Conservation (phyloP, 441 rosid species). For the Croton laevigatus region DNA sequence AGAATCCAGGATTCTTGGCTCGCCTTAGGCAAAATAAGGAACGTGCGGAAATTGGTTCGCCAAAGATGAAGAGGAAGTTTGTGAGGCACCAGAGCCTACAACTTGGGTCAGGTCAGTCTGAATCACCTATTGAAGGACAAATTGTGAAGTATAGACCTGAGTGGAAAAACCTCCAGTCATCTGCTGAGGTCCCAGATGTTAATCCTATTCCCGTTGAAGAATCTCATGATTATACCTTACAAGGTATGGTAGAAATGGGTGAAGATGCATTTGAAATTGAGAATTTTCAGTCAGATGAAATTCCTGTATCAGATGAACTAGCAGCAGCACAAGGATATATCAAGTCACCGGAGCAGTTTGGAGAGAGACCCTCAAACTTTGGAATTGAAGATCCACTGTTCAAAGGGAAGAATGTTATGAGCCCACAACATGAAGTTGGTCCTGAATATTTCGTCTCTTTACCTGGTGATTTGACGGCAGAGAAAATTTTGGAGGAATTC, state of each 20-base stretch:
- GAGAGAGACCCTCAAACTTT: conserved; percentile 39
- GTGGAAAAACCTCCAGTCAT: conserved; percentile 18
- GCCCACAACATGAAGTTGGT: conserved; percentile 34
- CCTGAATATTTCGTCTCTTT: conserved; percentile 43
- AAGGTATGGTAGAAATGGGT: conserved; percentile 28
- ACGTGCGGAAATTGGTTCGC: conserved; percentile 36
- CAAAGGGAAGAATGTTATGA: conserved; percentile 46
- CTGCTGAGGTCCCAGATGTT: conserved; percentile 26
- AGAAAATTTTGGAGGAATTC: conserved; percentile 32
- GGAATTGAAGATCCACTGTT: conserved; percentile 28
- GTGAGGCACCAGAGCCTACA: conserved; percentile 52
- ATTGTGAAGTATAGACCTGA: conserved; percentile 48
- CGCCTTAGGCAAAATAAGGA: conserved; percentile 51
- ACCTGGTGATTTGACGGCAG: conserved; percentile 36
- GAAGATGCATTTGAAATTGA: conserved; percentile 34
- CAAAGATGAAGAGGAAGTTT: conserved; percentile 59
- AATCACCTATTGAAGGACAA: conserved; percentile 39
- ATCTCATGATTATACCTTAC: conserved; percentile 32
- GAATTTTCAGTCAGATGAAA: conserved; percentile 24
- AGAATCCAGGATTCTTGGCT: conserved; percentile 60
- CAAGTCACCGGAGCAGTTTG: conserved; percentile 18
- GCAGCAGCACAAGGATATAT: conserved; percentile 19
- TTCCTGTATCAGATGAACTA: conserved; percentile 20
- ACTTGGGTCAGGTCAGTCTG: conserved; percentile 35
- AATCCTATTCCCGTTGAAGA: conserved; percentile 28